phyloP scores from a whole-genome alignment of 495 filamentous ascomycete species.

The Cairneyella variabilis region DNA sequence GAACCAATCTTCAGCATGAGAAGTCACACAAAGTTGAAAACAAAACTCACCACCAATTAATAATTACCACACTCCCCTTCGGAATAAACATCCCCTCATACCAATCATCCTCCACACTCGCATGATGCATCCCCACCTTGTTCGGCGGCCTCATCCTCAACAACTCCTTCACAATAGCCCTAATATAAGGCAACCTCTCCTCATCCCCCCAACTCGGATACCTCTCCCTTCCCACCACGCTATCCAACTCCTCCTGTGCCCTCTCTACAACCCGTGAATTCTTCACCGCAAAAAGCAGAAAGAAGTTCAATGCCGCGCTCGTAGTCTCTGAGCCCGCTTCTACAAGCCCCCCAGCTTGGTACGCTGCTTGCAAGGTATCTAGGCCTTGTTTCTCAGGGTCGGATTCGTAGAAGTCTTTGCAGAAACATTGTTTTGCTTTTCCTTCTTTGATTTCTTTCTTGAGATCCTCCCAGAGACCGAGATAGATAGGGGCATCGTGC shows the following conservation, averaged over 20 bases:
- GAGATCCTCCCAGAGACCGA: constrained; percentile 27
- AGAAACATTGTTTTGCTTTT: constrained; percentile 25
- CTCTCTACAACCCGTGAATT: constrained; percentile 46
- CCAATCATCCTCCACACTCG: constrained; percentile 46
- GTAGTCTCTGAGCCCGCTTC: constrained; percentile 41
- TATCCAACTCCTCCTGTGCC: constrained; percentile 38
- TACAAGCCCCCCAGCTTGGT: constrained; percentile 33
- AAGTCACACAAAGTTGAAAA: background rate
- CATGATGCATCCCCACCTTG: constrained; percentile 45
- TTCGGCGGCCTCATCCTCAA: constrained; percentile 34
- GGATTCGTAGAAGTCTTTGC: constrained; percentile 23
- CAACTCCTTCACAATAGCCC: constrained; percentile 34
- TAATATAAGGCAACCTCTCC: constrained; percentile 23
- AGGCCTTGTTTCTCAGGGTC: constrained; percentile 20
- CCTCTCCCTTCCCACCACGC: constrained; percentile 27
- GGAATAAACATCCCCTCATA: constrained; percentile 50
- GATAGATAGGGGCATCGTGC: constrained; percentile 22
- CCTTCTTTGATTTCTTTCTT: constrained; percentile 25
- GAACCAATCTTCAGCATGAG: background rate
- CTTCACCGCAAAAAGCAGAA: constrained; percentile 40
- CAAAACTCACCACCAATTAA: constrained; percentile 37
- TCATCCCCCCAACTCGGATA: constrained; percentile 28
- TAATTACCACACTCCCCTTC: constrained; percentile 33
- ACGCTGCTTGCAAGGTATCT: constrained; percentile 25
- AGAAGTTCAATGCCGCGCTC: constrained; percentile 29